Base-by-base conservation (phyloP, 331 rosid species). In the Acacia concinna region DNA sequence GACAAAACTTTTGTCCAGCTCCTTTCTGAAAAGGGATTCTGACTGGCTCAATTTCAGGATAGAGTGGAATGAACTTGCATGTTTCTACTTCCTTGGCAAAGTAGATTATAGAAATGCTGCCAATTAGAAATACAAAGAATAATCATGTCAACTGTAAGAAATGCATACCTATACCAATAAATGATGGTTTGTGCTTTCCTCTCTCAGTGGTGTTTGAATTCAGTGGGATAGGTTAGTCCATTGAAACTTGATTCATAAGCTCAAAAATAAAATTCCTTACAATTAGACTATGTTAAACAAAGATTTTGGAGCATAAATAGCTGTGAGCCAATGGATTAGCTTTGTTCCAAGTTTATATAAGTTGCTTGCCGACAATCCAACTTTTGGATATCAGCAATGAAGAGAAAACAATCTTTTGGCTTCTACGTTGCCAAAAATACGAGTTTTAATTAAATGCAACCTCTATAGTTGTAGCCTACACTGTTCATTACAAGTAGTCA, bases 41-140 rank as follows among this genome's bases (percentile, higher is more conserved):
- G 77, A 90, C 85, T 0, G 94, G 93, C 74, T 75, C 67, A 78
- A 87, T 91, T 13, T 88, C 97, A 28, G 97, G 96, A 84, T 21
- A 82, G 20, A 74, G 44, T 20, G 98, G 92, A 85, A 84, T 84
- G 86, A 90, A 92, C 71, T 83, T 92, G 76, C 97, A 90, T 51
- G 86, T 84, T 63, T 85, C 80, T 76, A 86, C 98, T 88, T 93
- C 98, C 91, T 91, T 93, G 77, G 94, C 96, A 87, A 93, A 93
- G 89, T 88, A 91, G 74, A 75, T 82, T 82, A 93, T 83, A 14
- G 94, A 87, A 63, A 93, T 86, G 87, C 98, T 93, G 96, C 54
- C 62, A 81, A 83, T 85, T 31, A 62, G 56, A 73, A 51, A 73
- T 40, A 49, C 70, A 54, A 63, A 12, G 13, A 68, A 71, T 27